Percentiles rank a stretch among this genome's conserved stretches.
Evolutionary conservation across 495 filamentous ascomycete species (phyloP).

Genomic region (Hypoxylon perforatum): DNA sequence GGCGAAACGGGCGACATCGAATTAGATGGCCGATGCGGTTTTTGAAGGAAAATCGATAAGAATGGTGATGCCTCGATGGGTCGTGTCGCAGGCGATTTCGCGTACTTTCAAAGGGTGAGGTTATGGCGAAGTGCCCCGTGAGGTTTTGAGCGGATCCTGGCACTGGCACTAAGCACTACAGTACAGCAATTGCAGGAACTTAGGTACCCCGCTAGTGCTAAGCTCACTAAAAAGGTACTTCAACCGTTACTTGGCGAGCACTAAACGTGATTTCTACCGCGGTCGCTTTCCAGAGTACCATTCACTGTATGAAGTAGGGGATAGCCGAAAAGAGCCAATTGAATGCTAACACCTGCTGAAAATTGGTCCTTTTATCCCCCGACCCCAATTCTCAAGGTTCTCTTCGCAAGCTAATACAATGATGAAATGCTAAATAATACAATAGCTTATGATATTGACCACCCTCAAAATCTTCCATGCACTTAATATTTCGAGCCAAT

Average conservation of each 20-base stretch:
- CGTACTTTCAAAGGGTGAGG: slow-evolving; percentile 58
- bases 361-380: too few species aligned
- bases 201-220: neutral
- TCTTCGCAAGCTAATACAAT: too few species aligned
- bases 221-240: too few species aligned
- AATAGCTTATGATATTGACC: too few species aligned
- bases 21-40: slow-evolving; percentile 49
- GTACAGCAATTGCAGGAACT: neutral
- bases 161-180: neutral
- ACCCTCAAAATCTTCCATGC: too few species aligned
- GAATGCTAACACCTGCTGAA: too few species aligned
- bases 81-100: slow-evolving; percentile 52
- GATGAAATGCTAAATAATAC: too few species aligned
- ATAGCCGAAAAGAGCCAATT: neutral
- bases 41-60: slow-evolving; percentile 47
- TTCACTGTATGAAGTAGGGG: too few species aligned
- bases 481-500: too few species aligned
- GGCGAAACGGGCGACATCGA: slow-evolving; percentile 53
- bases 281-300: too few species aligned
- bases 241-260: too few species aligned
- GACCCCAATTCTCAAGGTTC: neutral
- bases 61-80: slow-evolving; percentile 55
- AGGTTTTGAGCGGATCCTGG: slow-evolving; percentile 51
- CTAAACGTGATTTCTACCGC: too few species aligned
- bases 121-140: slow-evolving; percentile 46